A percentile compares a stretch with the other conserved stretches of the same genome.
phyloP scores from a whole-genome alignment of 768 basidiomycete species.

The Filobasidium wieringae region DNA sequence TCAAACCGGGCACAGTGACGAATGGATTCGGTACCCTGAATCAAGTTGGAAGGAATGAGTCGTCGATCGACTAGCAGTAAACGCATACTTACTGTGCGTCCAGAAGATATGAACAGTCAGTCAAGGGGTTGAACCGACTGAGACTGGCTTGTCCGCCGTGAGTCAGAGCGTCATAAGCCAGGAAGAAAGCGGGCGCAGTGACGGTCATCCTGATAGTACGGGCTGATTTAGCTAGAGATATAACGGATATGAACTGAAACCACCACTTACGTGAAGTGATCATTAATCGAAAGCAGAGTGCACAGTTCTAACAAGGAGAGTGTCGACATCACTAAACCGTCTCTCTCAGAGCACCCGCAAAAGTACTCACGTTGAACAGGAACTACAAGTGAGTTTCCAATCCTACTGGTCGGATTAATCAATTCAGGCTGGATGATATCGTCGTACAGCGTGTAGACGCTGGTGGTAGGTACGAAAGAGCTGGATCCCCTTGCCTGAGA shows the following conservation, averaged over 20 bases:
- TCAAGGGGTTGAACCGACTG: conserved; percentile 12
- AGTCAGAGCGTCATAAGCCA: conserved; percentile 22
- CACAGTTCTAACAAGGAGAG: conserved; percentile 20
- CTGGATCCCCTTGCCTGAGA: conserved; percentile 18
- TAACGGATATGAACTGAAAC: background rate
- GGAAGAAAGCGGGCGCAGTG: conserved; percentile 23
- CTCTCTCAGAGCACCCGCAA: conserved; percentile 15
- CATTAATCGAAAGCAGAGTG: conserved; percentile 10
- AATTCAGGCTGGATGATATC: conserved; percentile 29
- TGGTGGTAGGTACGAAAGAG: conserved; percentile 27
- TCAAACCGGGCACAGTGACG: no score
- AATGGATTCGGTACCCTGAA: no score
- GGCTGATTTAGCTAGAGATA: background rate
- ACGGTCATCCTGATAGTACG: conserved; percentile 20
- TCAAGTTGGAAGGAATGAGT: no score
- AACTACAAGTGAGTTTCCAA: no score
- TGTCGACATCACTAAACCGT: conserved; percentile 13
- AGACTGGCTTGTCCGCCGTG: conserved; percentile 13
- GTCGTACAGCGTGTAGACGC: conserved; percentile 24
- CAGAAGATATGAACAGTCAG: no score
- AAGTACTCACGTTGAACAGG: no score
- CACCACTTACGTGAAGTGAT: conserved; percentile 14
- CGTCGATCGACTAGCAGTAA: no score
- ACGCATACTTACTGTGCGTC: no score
- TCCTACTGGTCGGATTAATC: conserved; percentile 16